Base-by-base conservation (phyloP, 2,329 filamentous ascomycete species). In the Rutstroemia sydowiana region DNA sequence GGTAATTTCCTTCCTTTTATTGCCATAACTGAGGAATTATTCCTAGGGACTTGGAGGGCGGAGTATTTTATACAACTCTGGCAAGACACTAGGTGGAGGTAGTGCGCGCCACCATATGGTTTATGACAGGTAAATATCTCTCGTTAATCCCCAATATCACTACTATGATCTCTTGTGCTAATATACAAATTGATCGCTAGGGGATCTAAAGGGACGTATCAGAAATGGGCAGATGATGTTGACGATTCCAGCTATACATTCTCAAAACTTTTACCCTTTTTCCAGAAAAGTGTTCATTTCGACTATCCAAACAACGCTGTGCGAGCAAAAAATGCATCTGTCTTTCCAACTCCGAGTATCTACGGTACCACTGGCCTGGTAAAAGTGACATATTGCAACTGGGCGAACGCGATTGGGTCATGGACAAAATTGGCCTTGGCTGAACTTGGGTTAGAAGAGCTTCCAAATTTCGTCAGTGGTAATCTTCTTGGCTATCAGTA, bases 221-320 rank as follows among this genome's bases (percentile, higher is more conserved):
- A 77, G 20, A 65, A 68, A 41, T 77, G 74, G 75, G 71, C 67
- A 2, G 59, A 66, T 30, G 57, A 67, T 2, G 65, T 70, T 0
- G 66, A 63, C 2, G 73, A 78, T 48, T 44, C 68, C 1, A 61
- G 66, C 2, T 80, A 75, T 68, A 69, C 68, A 53, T 75, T 73
- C 51, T 62, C 73, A 3, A 68, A 68, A 9, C 67, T 77, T 28
- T 64, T 73, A 14, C 71, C 72, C 2, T 79, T 73, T 61, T 69
- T 75, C 50, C 63, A 64, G 34, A 73, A 70, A 52, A 57, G 55
- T 30, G 52, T 58, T 9, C 41, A 46, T 2, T 55, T 57, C 50
- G 58, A 56, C 28, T 45, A 48, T 26, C 66, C 66, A 2, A 18
- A 49, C 30, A 66, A 67, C 5, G 32, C 21, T 13, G 8, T 34